phyloP scores from a whole-genome alignment of 1,139 yeast genomes.

The Debaryomycetaceae sp. region DNA sequence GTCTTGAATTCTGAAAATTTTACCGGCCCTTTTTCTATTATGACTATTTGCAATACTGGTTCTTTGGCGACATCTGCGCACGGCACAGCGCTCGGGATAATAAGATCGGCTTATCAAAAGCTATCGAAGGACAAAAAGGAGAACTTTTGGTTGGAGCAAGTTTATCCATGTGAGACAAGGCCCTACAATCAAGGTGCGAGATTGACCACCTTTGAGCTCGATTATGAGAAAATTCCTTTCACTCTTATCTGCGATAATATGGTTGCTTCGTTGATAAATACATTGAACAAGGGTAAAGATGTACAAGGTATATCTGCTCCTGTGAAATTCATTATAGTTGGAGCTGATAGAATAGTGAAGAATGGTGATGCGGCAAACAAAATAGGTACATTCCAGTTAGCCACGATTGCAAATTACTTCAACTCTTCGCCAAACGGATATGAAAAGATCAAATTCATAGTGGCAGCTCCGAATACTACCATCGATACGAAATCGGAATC shows the following conservation, averaged over 20 bases:
- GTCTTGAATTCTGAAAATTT: slow-evolving; percentile 47
- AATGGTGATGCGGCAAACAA: slow-evolving; percentile 97
- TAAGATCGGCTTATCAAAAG: slow-evolving; percentile 61
- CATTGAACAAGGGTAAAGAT: slow-evolving; percentile 19
- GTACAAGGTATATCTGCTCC: slow-evolving; percentile 42
- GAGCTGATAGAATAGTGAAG: slow-evolving; percentile 91
- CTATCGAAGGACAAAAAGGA: slow-evolving; percentile 28
- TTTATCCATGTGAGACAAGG: slow-evolving; percentile 88
- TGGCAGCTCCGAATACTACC: slow-evolving; percentile 94
- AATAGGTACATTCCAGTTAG: slow-evolving; percentile 92
- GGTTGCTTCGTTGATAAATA: slow-evolving; percentile 70
- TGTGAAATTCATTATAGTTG: slow-evolving; percentile 86
- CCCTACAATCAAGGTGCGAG: slow-evolving; percentile 97
- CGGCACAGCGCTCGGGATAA: slow-evolving; percentile 93
- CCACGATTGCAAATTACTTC: slow-evolving; percentile 55
- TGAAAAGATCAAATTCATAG: slow-evolving; percentile 69
- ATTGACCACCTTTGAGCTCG: slow-evolving; percentile 85
- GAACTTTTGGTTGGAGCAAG: slow-evolving; percentile 55
- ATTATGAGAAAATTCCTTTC: slow-evolving; percentile 82
- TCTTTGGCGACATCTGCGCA: slow-evolving; percentile 96
- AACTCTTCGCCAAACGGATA: slow-evolving; percentile 39
- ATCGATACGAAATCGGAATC: slow-evolving; percentile 64
- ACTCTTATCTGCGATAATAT: slow-evolving; percentile 88
- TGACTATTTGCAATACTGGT: slow-evolving; percentile 86
- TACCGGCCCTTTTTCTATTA: slow-evolving; percentile 67